Evolutionary conservation across 2,329 filamentous ascomycete species (phyloP), one percentile per base, ranked within the genome.

Genomic region (Fusarium pilosicola): DNA sequence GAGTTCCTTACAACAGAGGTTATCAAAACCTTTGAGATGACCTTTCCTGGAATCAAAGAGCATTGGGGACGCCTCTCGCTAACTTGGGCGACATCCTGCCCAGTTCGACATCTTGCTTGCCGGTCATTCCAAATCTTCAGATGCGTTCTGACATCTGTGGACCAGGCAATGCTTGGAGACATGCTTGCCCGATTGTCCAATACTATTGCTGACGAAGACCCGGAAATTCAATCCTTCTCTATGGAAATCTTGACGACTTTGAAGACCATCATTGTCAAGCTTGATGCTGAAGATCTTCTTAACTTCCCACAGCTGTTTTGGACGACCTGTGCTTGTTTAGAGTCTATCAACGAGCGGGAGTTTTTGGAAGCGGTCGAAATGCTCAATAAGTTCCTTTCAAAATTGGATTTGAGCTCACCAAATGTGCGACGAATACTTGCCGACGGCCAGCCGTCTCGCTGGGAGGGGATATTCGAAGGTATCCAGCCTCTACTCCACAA

Each of bases 91-190:
- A 98, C 96, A 0, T 97, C 95, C 7, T 99, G 97, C 80, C 94
- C 96, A 0, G 97, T 99, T 10, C 88, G 96, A 55, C 96, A 99
- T 84, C 86, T 99, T 58, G 96, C 96, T 5, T 99, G 97, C 80
- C 92, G 96, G 34, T 99, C 97, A 1, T 98, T 99, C 83, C 97
- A 99, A 80, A 93, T 99, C 17, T 99, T 98, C 84, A 90, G 96
- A 38, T 98, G 96, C 80, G 95, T 98, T 62, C 89, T 97, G 34
- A 97, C 94, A 22, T 94, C 93, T 2, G 85, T 98, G 28, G 96
- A 99, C 79, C 95, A 97, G 75, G 88, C 91, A 65, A 99, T 98
- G 96, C 88, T 99, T 22, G 95, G 94, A 5, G 96, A 99, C 78
- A 99, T 99, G 95, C 90, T 99, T 28, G 95, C 94, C 18, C 89